Base-by-base conservation (phyloP, 495 filamentous ascomycete species). In the Hypoxylon crocopeplum region DNA sequence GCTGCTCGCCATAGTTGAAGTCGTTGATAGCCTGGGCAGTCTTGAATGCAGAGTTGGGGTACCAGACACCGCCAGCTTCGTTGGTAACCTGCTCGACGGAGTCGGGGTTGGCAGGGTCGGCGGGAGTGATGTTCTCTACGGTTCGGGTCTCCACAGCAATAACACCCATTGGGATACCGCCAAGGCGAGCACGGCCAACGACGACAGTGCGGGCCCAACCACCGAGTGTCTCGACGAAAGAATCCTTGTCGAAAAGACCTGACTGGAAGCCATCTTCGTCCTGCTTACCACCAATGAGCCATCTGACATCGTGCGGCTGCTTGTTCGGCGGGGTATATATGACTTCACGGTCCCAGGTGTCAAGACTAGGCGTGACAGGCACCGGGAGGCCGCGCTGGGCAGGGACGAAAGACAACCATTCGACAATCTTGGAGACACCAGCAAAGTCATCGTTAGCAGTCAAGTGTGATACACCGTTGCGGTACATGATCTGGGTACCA, bases 401-500 rank as follows among this genome's bases (percentile, higher is more conserved):
- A 19, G 94, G 94, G 17, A 98, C 90, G 70, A 91, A 98, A 2
- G 92, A 90, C 79, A 98, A 86, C 94, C 94, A 98, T 66, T 96
- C 88, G 22, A 98, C 89, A 69, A 98, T 98, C 86, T 96, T 96
- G 75, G 90, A 88, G 11, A 98, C 92, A 83, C 94, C 94, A 59
- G 92, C 92, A 55, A 98, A 98, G 81, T 98, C 94, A 71, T 98
- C 94, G 67, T 87, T 90, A 69, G 94, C 94, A 57, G 93, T 97
- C 88, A 98, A 90, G 79, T 98, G 94, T 7, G 95, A 98, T 20
- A 98, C 95, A 84, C 94, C 94, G 71, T 98, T 98, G 79, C 88
- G 93, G 85, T 98, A 98, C 94, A 98, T 98, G 82, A 98, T 98
- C 78, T 98, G 94, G 33, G 94, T 98, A 65, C 94, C 94, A 85